A percentile compares a stretch with the other conserved stretches of the same genome.
phyloP scores from a whole-genome alignment of 2,329 filamentous ascomycete species.

The Apiospora marii region DNA sequence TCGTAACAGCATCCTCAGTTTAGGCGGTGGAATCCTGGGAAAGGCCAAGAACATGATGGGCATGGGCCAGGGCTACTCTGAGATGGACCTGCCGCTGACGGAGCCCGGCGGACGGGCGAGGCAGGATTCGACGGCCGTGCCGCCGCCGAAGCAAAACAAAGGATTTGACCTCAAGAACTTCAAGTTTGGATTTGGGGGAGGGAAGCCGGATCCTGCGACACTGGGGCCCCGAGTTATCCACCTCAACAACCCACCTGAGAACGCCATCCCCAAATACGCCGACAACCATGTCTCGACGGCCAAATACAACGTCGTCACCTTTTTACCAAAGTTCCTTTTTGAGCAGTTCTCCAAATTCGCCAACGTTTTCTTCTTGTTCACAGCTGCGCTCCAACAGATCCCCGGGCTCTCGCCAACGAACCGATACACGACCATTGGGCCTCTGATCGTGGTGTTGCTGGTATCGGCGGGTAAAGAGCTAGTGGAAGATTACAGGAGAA shows the following conservation, averaged over 20 bases:
- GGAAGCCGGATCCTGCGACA: conserved; percentile 87
- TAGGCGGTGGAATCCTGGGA: conserved; percentile 88
- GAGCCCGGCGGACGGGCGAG: conserved; percentile 62
- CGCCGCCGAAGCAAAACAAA: conserved; percentile 57
- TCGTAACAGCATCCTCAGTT: conserved; percentile 85
- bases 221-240: conserved; percentile 92
- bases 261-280: conserved; percentile 86
- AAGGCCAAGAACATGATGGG: conserved; percentile 90
- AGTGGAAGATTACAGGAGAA: conserved; percentile 91
- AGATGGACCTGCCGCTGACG: conserved; percentile 97
- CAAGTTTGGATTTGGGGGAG: conserved; percentile 89
- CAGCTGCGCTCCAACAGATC: conserved; percentile 92
- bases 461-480: conserved; percentile 97
- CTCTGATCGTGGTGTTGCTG: conserved; percentile 85
- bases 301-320: conserved; percentile 94
- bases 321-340: conserved; percentile 94
- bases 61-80: conserved; percentile 84
- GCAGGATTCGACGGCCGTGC: conserved; percentile 39
- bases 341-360: conserved; percentile 99
- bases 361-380: conserved; percentile 99
- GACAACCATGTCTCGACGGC: conserved; percentile 98
- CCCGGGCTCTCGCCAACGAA: conserved; percentile 95
- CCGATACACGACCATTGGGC: conserved; percentile 93
- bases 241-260: conserved; percentile 95
- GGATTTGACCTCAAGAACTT: conserved; percentile 78